Base-by-base conservation (phyloP, 371 early-diverging fungal genomes). In the Syncephalastrum contaminatum region DNA sequence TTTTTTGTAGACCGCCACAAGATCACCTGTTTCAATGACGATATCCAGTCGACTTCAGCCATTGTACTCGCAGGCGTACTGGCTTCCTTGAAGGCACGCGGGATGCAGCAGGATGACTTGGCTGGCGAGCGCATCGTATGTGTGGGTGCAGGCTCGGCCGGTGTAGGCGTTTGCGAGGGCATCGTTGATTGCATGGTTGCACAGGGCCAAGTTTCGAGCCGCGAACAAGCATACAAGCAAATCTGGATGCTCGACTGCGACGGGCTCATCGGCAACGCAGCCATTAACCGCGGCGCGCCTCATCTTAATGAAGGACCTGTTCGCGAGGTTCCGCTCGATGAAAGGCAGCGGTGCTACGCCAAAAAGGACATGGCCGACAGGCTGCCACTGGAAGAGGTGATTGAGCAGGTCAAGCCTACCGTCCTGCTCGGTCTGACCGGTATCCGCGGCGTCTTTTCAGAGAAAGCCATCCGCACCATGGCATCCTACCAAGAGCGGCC, bases 141-240 rank as follows among this genome's bases (percentile, higher is more conserved):
- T 59, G 82, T 85, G 18, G 87, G 87, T 16, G 85, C 87, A 16
- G 87, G 87, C 4, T 79, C 82, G 30, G 85, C 87, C 12, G 87
- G 86, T 52, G 81, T 86, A 4, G 87, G 87, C 65, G 84, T 86
- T 1, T 83, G 85, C 58, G 85, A 85, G 59, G 83, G 84, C 44
- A 85, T 83, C 49, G 58, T 82, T 43, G 83, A 83, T 59, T 75
- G 78, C 48, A 84, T 85, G 80, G 81, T 83, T 7, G 78, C 75
- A 42, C 84, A 84, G 48, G 82, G 84, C 42, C 61, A 53, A 6
- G 83, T 80, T 40, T 74, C 73, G 42, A 65, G 75, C 18, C 78
- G 83, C 21, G 75, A 83, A 60, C 85, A 83, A 47, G 83, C 82
- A 2, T 80, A 81, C 54, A 62, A 70, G 20, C 70, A 66, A 14